Percentiles rank a stretch among this genome's conserved stretches.
phyloP scores from a whole-genome alignment of 2,329 filamentous ascomycete species.

The Amauroascus verrucosus region DNA sequence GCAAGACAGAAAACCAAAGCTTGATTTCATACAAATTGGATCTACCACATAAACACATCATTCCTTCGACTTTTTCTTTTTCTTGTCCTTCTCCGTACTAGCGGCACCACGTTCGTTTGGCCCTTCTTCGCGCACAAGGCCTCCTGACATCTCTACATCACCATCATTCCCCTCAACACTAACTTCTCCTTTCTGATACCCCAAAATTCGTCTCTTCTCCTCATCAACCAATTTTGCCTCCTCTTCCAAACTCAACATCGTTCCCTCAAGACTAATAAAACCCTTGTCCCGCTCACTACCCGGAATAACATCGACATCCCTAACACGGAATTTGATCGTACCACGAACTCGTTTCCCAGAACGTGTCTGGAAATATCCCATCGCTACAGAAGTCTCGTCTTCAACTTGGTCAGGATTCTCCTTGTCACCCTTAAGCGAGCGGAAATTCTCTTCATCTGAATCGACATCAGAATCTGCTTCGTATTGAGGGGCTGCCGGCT shows the following conservation, averaged over 20 bases:
- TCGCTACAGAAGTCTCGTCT: slow-evolving; percentile 45
- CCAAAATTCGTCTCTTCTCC: slow-evolving; percentile 36
- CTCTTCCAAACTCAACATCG: slow-evolving; percentile 61
- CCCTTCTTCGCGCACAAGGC: neutral
- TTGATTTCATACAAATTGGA: neutral
- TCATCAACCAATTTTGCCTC: slow-evolving; percentile 52
- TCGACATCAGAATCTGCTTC: slow-evolving; percentile 26
- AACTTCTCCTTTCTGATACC: slow-evolving; percentile 20
- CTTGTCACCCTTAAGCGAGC: slow-evolving; percentile 23
- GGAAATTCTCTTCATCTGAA: slow-evolving; percentile 32
- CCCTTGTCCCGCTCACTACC: slow-evolving; percentile 61
- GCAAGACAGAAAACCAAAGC: neutral
- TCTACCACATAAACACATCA: neutral
- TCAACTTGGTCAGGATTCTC: slow-evolving; percentile 29
- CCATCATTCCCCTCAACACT: neutral
- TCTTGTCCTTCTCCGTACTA: slow-evolving; percentile 13
- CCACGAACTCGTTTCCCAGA: slow-evolving; percentile 60
- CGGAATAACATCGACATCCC: slow-evolving; percentile 64
- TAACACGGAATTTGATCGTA: slow-evolving; percentile 64
- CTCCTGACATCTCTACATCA: slow-evolving; percentile 4
- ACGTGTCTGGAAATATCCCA: slow-evolving; percentile 67
- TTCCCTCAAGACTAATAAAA: slow-evolving; percentile 78
- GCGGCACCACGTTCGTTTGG: neutral
- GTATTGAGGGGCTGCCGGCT: neutral
- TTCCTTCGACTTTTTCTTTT: slow-evolving; percentile 13